Evolutionary conservation across 768 basidiomycete genomes (phyloP), one percentile per base, ranked within the genome.

Genomic region (Wakefieldia striispora): DNA sequence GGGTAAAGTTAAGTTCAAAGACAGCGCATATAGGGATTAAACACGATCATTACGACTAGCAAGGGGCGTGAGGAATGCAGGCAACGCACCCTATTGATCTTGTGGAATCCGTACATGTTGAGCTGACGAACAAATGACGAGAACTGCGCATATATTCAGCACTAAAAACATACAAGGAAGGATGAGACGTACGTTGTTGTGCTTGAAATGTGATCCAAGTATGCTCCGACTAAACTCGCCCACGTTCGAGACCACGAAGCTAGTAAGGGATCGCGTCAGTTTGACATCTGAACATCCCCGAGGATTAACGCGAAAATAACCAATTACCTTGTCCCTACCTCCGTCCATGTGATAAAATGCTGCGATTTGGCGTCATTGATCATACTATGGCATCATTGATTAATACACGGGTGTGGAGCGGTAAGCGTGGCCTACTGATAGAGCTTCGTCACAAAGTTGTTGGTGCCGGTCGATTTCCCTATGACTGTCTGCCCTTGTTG

Each of bases 21-120:
- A 29, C n/a, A 35, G 6, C 27, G 27, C 24, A 45, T 8, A 47
- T 11, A 49, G n/a, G 10, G 16, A 59, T 51, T 24, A 6, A 48
- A 52, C 12, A 16, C 19, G 42, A 49, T 50, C 41, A 46, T 57
- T 51, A 63, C 43, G 38, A 54, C 36, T 27, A 49, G 42, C 26
- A 50, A 5, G 17, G 31, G 37, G 37, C 21, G 42, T 3, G 33
- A 35, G n/a, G 47, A 41, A 37, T 36, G 49, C 6, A 44, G 24
- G 20, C 12, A 43, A 74, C 80, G 53, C 50, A 89, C 86, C 70
- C 90, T 79, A 67, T 92, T 92, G 70, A 91, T 91, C 72, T 95
- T 95, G 69, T 93, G 91, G 70, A 95, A 95, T 35, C 91, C 91
- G 60, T 94, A 95, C 90, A 94, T 95, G 74, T 95, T 95, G 47